Conservation (phyloP, 169 alveolate genomes). For the Theileria parva region DNA sequence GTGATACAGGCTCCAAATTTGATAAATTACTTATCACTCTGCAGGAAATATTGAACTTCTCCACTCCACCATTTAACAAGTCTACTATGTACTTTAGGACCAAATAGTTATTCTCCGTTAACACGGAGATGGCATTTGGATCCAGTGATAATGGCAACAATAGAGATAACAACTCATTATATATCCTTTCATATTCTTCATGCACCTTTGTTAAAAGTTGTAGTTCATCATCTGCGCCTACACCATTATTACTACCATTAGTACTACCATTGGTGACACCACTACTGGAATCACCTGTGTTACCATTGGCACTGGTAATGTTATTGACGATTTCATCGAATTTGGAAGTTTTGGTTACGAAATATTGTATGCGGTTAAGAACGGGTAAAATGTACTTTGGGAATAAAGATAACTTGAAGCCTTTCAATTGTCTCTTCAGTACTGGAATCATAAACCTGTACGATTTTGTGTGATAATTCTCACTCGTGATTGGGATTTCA, state of each 20-base stretch:
- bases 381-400: slow-evolving; percentile 51
- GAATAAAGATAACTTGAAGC: slow-evolving; percentile 12
- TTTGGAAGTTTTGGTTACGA: background rate
- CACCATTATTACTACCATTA: background rate
- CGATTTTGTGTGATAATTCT: slow-evolving; percentile 26
- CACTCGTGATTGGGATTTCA: slow-evolving; percentile 55
- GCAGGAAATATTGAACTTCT: slow-evolving; percentile 25
- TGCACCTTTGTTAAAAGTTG: background rate
- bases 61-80: slow-evolving; percentile 36
- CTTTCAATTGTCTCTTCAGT: slow-evolving; percentile 55
- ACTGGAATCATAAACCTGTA: slow-evolving; percentile 54
- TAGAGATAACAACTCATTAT: slow-evolving; percentile 15
- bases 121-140: slow-evolving; percentile 20
- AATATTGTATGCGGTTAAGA: slow-evolving; percentile 20
- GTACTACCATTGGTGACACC: background rate
- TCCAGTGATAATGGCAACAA: slow-evolving; percentile 29
- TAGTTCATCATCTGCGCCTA: background rate
- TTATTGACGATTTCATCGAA: slow-evolving; percentile 21
- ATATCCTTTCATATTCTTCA: slow-evolving; percentile 32
- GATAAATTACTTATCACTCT: slow-evolving; percentile 13
- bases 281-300: background rate
- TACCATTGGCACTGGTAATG: background rate
- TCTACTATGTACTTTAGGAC: slow-evolving; percentile 42
- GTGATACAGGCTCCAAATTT: slow-evolving; percentile 30
- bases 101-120: slow-evolving; percentile 28